phyloP scores from a whole-genome alignment of 371 early-diverging fungal genomes.

The Saksenaea vasiformis region DNA sequence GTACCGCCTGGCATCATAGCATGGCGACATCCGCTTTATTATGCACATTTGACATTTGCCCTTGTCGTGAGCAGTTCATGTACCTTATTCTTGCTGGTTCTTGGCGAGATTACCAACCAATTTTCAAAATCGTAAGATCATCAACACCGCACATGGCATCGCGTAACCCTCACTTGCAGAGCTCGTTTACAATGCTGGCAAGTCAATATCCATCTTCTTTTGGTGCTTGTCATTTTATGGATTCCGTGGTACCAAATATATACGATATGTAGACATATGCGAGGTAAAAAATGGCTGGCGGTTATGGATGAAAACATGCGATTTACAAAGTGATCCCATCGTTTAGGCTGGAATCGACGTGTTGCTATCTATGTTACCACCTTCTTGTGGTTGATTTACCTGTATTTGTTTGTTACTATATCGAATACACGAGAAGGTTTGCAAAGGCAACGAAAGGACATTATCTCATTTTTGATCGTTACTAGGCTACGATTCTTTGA shows the following conservation, averaged over 20 bases:
- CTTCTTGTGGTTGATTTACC: constrained; percentile 58
- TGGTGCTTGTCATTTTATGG: constrained; percentile 66
- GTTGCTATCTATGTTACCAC: constrained; percentile 39
- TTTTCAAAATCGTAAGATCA: constrained; percentile 64
- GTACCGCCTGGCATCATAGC: not conserved
- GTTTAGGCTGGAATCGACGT: constrained; percentile 36
- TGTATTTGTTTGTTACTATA: constrained; percentile 73
- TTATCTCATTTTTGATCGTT: not conserved
- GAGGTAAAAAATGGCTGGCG: constrained; percentile 21
- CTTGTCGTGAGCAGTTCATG: constrained; percentile 77
- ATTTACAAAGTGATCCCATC: constrained; percentile 33
- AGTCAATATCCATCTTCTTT: constrained; percentile 61
- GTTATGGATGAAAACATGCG: constrained; percentile 11
- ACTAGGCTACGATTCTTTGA: constrained; percentile 19
- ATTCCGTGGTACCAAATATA: constrained; percentile 82
- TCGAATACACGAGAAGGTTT: constrained; percentile 34
- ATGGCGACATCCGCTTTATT: constrained; percentile 13
- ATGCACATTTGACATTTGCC: constrained; percentile 72
- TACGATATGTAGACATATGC: constrained; percentile 53
- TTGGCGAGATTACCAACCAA: constrained; percentile 78
- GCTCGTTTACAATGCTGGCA: constrained; percentile 81
- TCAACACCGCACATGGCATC: not conserved
- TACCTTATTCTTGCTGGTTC: constrained; percentile 78
- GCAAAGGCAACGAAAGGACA: not conserved
- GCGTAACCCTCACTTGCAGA: constrained; percentile 29